phyloP scores from a whole-genome alignment of 2,329 filamentous ascomycete species.

The Colletotrichum salicis region DNA sequence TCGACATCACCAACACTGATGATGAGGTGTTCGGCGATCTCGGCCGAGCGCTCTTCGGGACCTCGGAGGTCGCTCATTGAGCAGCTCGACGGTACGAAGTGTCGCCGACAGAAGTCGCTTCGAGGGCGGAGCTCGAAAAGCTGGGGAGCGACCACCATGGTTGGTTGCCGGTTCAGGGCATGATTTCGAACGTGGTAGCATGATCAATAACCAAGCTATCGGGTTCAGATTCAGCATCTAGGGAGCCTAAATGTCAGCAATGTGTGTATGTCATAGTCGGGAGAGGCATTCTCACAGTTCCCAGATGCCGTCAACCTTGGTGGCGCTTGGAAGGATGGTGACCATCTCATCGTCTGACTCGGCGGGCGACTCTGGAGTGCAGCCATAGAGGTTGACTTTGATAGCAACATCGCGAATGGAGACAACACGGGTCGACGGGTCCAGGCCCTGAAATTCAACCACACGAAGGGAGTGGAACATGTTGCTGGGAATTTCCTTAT shows the following conservation, averaged over 20 bases:
- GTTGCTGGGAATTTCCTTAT: conserved; percentile 10
- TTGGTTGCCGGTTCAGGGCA: too few species aligned
- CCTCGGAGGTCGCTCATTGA: neutral
- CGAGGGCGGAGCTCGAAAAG: too few species aligned
- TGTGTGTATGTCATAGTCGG: neutral
- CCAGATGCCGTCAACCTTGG: conserved; percentile 23
- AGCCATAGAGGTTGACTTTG: conserved; percentile 25
- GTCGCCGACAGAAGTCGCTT: neutral
- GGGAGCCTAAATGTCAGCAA: neutral
- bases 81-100: neutral
- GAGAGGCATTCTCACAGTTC: conserved; percentile 11
- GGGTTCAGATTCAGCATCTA: conserved; percentile 15
- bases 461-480: conserved; percentile 32
- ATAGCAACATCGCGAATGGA: conserved; percentile 23
- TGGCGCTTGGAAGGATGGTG: conserved; percentile 7
- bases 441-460: conserved; percentile 30
- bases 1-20: neutral
- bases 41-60: too few species aligned
- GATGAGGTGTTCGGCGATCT: neutral
- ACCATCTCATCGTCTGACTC: neutral
- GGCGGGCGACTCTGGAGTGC: conserved; percentile 6
- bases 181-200: too few species aligned
- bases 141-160: too few species aligned
- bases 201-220: too few species aligned
- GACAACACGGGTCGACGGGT: conserved; percentile 12